Percentiles rank a stretch among this genome's conserved stretches.
Conservation (phyloP, 345 rosid genomes). For the Cochlearia excelsa region DNA sequence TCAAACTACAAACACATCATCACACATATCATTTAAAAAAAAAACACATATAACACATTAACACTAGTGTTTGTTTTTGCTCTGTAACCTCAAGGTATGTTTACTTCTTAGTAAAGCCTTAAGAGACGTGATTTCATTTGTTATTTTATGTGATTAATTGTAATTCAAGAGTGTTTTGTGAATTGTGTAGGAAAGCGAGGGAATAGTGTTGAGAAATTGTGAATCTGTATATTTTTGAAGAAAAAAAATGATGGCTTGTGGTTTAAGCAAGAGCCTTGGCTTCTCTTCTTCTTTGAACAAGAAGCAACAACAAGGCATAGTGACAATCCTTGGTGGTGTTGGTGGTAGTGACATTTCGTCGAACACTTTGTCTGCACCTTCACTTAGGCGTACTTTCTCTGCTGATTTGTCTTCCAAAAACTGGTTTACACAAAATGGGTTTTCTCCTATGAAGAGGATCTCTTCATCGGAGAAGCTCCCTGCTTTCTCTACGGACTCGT, state of each 20-base stretch:
- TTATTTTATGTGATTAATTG: constrained; percentile 19
- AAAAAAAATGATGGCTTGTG: constrained; percentile 54
- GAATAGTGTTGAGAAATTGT: constrained; percentile 1
- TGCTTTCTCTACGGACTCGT: constrained; percentile 36
- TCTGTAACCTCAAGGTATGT: constrained; percentile 26
- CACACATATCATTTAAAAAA: constrained; percentile 9
- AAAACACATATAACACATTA: background rate
- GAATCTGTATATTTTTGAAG: background rate
- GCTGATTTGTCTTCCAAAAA: constrained; percentile 84
- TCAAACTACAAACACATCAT: constrained; percentile 25
- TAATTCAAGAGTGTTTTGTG: background rate
- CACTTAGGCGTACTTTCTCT: constrained; percentile 72
- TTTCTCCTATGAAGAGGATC: constrained; percentile 53
- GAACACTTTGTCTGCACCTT: constrained; percentile 38
- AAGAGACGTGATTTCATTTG: background rate
- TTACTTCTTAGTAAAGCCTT: background rate
- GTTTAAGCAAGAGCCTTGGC: constrained; percentile 44
- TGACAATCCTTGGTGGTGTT: constrained; percentile 65
- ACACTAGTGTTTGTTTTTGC: background rate
- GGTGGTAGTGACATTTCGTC: constrained; percentile 25
- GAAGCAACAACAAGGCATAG: constrained; percentile 77
- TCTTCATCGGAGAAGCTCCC: constrained; percentile 52
- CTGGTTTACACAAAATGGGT: constrained; percentile 53
- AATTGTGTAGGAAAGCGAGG: constrained; percentile 34
- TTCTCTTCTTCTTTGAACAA: constrained; percentile 46